Conservation (phyloP, 768 basidiomycete species). For the Phaeotremella fagi region DNA sequence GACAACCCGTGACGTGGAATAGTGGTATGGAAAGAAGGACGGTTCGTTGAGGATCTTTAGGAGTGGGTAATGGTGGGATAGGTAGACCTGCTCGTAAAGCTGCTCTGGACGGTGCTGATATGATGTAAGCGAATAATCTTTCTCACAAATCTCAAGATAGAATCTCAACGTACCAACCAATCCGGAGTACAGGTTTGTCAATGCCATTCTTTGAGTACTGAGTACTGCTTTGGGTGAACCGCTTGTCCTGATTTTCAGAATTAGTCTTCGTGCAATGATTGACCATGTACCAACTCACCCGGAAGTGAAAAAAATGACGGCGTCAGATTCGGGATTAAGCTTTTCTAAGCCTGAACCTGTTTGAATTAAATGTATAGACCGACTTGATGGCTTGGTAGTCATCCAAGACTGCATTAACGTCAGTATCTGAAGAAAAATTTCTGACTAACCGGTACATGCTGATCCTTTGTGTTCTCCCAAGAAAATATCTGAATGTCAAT, state of each 20-base stretch:
- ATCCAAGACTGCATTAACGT: neutral
- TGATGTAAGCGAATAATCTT: neutral
- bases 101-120: slow-evolving; percentile 33
- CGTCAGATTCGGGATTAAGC: slow-evolving; percentile 35
- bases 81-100: slow-evolving; percentile 33
- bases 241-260: slow-evolving; percentile 25
- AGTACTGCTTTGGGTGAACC: slow-evolving; percentile 39
- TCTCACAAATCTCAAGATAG: neutral
- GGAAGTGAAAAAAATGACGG: slow-evolving; percentile 41
- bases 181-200: slow-evolving; percentile 39
- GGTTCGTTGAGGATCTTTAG: slow-evolving; percentile 26
- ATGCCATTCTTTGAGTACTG: slow-evolving; percentile 40
- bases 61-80: slow-evolving; percentile 22
- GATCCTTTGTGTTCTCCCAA: slow-evolving; percentile 3
- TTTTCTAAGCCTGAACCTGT: slow-evolving; percentile 9
- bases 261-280: neutral
- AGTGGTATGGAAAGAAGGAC: slow-evolving; percentile 40
- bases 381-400: neutral
- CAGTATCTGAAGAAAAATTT: too few species aligned
- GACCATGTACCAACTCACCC: slow-evolving; percentile 20
- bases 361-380: neutral
- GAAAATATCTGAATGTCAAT: slow-evolving; percentile 10
- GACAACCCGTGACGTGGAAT: slow-evolving; percentile 44
- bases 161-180: slow-evolving; percentile 31
- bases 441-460: too few species aligned